Conservation (phyloP, 495 filamentous ascomycete species). For the Echria macrotheca region DNA sequence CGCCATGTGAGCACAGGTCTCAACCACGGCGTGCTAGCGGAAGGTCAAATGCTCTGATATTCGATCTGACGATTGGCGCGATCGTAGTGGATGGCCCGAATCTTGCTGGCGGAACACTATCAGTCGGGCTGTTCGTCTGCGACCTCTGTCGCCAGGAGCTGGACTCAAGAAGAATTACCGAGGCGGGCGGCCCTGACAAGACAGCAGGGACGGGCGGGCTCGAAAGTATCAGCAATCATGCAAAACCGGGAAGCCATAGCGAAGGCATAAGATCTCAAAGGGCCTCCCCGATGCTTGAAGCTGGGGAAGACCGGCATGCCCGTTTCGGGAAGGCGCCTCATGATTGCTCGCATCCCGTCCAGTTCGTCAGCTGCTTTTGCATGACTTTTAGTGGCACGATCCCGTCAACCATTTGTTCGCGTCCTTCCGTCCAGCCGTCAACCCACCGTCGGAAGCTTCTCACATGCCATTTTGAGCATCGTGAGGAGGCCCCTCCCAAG, state of each 20-base stretch:
- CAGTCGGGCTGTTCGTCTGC: not conserved
- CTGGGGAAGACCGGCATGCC: not conserved
- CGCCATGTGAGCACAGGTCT: too few species aligned
- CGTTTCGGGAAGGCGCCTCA: conserved; percentile 7
- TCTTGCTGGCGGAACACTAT: too few species aligned
- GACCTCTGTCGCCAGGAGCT: not conserved
- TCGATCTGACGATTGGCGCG: too few species aligned
- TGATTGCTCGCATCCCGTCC: conserved; percentile 1
- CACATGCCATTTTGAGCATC: conserved; percentile 8
- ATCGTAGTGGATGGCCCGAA: too few species aligned
- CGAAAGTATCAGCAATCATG: too few species aligned
- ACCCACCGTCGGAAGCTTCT: conserved; percentile 1
- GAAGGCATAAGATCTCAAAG: not conserved
- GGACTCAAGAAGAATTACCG: not conserved
- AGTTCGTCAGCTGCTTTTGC: not conserved
- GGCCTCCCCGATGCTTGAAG: not conserved
- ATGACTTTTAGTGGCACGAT: not conserved
- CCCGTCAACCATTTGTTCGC: conserved; percentile 8
- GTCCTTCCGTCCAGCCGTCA: conserved; percentile 5
- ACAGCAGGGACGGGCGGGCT: too few species aligned
- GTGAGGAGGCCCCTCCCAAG: not conserved
- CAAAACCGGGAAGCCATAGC: not conserved
- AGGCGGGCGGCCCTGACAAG: not conserved
- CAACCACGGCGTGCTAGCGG: too few species aligned
- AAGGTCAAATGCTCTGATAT: too few species aligned